Evolutionary conservation across 2,329 filamentous ascomycete species (phyloP).

Genomic region (Ophiognomonia clavigignenti-juglandacearum): DNA sequence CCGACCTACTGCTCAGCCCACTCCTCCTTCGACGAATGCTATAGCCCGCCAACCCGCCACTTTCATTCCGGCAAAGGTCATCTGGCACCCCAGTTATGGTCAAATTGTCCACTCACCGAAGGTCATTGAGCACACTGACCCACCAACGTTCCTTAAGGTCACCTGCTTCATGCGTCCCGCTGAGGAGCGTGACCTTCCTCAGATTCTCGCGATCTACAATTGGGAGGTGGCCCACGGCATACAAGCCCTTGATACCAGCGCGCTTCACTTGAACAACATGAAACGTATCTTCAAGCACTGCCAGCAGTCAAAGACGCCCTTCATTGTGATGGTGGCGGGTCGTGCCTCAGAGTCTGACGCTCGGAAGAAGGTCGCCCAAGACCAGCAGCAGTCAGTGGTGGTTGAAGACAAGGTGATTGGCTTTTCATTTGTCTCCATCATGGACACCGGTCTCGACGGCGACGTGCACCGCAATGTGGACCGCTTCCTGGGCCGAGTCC

Average conservation of each 20-base stretch:
- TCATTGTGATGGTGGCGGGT: slow-evolving; percentile 14
- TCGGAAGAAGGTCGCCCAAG: slow-evolving; percentile 1
- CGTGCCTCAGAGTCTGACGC: background rate
- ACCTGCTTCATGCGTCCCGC: slow-evolving; percentile 13
- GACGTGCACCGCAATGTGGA: slow-evolving; percentile 3
- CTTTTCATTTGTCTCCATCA: slow-evolving; percentile 12
- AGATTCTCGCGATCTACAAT: slow-evolving; percentile 16
- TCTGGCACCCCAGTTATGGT: background rate
- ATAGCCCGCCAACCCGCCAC: background rate
- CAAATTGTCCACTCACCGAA: background rate
- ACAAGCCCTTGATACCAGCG: slow-evolving; percentile 14
- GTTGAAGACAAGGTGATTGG: slow-evolving; percentile 6
- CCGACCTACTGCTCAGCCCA: background rate
- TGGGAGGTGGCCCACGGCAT: slow-evolving; percentile 16
- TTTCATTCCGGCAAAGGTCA: background rate
- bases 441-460: slow-evolving; percentile 5
- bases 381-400: no score
- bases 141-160: background rate
- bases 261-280: slow-evolving; percentile 5
- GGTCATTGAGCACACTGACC: background rate
- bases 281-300: slow-evolving; percentile 6
- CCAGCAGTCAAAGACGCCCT: slow-evolving; percentile 3
- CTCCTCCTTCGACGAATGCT: background rate
- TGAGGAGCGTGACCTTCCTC: slow-evolving; percentile 4
- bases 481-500: slow-evolving; percentile 10